These are phyloP conservation scores for Leccinum subrobustum DNA, from an alignment of 1,284 basidiomycete species.

Conservation along the genomic window DNA sequence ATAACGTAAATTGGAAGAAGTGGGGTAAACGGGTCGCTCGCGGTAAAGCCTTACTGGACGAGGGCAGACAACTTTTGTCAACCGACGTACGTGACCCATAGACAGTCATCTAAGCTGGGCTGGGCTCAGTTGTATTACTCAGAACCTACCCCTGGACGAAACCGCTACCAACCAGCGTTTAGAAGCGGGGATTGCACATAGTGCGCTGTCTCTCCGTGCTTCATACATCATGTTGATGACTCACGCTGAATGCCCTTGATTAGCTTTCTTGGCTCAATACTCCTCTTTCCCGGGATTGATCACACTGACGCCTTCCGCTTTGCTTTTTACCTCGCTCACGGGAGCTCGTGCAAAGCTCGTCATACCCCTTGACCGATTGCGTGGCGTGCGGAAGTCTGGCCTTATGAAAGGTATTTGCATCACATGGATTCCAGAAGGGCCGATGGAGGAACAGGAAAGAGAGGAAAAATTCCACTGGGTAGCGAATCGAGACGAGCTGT, in stretches of 20 bases:
- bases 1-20: constrained; percentile 50
- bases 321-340: constrained; percentile 57
- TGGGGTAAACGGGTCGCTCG: constrained; percentile 47
- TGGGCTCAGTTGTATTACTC: constrained; percentile 7
- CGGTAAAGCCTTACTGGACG: constrained; percentile 44
- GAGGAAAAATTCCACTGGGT: constrained; percentile 62
- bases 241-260: constrained; percentile 2
- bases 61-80: constrained; percentile 42
- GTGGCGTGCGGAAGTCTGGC: constrained; percentile 57
- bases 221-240: not conserved
- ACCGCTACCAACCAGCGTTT: not conserved
- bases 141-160: constrained; percentile 3
- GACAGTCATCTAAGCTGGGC: not conserved
- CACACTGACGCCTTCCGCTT: constrained; percentile 46
- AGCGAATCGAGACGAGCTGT: constrained; percentile 61
- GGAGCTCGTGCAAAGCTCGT: constrained; percentile 44
- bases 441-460: constrained; percentile 33
- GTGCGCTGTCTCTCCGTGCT: constrained; percentile 33
- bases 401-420: constrained; percentile 53
- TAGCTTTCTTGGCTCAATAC: constrained; percentile 64
- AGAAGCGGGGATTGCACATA: constrained; percentile 34
- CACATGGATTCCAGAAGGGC: constrained; percentile 38
- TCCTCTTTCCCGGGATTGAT: constrained; percentile 55
- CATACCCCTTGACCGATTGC: constrained; percentile 47
- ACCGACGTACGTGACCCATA: constrained; percentile 33